phyloP scores from a whole-genome alignment of 305 asterid species.

The Striga hermonthica region DNA sequence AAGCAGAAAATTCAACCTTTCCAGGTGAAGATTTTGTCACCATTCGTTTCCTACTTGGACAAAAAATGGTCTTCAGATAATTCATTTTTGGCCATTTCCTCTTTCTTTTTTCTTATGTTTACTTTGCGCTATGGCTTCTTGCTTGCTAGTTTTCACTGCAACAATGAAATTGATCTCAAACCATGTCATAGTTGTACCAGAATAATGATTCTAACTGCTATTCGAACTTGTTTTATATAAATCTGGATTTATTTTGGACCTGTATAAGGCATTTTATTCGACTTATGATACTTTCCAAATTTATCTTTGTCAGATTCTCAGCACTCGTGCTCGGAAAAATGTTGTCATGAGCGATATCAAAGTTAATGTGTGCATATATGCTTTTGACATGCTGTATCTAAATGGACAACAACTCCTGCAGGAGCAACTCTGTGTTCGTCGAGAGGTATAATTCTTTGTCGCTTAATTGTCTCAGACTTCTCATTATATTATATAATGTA shows the following conservation, averaged over 20 bases:
- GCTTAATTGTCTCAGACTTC: conserved; percentile 22
- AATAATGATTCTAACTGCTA: conserved; percentile 10
- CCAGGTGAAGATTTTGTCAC: conserved; percentile 53
- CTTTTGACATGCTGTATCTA: conserved; percentile 85
- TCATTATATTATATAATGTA: not conserved
- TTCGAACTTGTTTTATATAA: conserved; percentile 1
- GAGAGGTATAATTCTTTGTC: conserved; percentile 60
- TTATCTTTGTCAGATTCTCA: conserved; percentile 60
- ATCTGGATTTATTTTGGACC: conserved; percentile 13
- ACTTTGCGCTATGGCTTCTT: conserved; percentile 3
- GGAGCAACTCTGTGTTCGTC: conserved; percentile 76
- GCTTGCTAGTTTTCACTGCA: conserved; percentile 16
- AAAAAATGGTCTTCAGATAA: conserved; percentile 15
- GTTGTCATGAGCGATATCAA: conserved; percentile 70
- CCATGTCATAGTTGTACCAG: conserved; percentile 15
- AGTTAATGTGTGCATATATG: conserved; percentile 85
- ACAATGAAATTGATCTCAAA: conserved; percentile 2
- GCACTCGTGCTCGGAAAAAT: conserved; percentile 92
- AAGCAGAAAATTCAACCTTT: conserved; percentile 89
- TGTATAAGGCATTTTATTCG: conserved; percentile 10
- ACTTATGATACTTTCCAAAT: conserved; percentile 20
- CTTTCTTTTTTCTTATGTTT: no score
- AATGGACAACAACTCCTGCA: conserved; percentile 83
- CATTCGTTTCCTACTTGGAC: conserved; percentile 11
- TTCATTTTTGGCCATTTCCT: conserved; percentile 13